Percentiles rank a stretch among this genome's conserved stretches.
Evolutionary conservation across 495 filamentous ascomycete species (phyloP).

Genomic region (Astrocystis sublimbata): DNA sequence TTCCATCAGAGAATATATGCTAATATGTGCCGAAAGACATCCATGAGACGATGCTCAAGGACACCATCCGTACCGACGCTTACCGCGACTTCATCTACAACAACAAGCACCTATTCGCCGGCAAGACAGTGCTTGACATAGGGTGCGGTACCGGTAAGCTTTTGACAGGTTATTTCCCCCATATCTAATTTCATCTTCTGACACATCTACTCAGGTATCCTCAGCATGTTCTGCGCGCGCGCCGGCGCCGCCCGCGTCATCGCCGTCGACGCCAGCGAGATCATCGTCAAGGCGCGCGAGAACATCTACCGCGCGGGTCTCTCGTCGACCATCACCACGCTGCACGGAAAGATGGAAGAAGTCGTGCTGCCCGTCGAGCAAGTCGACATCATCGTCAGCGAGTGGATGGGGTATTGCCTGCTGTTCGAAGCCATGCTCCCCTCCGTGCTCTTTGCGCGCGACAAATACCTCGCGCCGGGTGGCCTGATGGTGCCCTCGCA

Average conservation of each 20-base stretch:
- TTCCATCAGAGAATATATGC: slow-evolving; percentile 23
- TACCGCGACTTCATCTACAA: slow-evolving; percentile 98
- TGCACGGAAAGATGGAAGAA: slow-evolving; percentile 97
- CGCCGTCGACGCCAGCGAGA: slow-evolving; percentile 95
- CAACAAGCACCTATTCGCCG: slow-evolving; percentile 94
- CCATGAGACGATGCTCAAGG: slow-evolving; percentile 93
- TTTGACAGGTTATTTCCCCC: slow-evolving; percentile 12
- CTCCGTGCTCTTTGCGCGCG: slow-evolving; percentile 89
- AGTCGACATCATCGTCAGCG: slow-evolving; percentile 98
- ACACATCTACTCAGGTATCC: slow-evolving; percentile 41
- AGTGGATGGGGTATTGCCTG: slow-evolving; percentile 99
- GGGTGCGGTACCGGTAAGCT: slow-evolving; percentile 78
- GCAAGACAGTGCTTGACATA: slow-evolving; percentile 96
- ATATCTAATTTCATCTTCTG: not conserved
- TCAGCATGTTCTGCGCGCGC: slow-evolving; percentile 88
- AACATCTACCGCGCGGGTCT: slow-evolving; percentile 88
- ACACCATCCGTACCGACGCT: slow-evolving; percentile 89
- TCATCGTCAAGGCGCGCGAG: slow-evolving; percentile 90
- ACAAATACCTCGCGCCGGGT: slow-evolving; percentile 80
- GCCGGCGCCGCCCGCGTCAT: slow-evolving; percentile 94
- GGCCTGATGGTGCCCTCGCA: slow-evolving; percentile 92
- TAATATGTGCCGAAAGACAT: slow-evolving; percentile 57
- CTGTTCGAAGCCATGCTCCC: slow-evolving; percentile 99
- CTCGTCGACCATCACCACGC: slow-evolving; percentile 77
- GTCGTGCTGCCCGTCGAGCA: slow-evolving; percentile 81